Conservation (phyloP, 768 basidiomycete genomes). For the Lactarius tabidus region DNA sequence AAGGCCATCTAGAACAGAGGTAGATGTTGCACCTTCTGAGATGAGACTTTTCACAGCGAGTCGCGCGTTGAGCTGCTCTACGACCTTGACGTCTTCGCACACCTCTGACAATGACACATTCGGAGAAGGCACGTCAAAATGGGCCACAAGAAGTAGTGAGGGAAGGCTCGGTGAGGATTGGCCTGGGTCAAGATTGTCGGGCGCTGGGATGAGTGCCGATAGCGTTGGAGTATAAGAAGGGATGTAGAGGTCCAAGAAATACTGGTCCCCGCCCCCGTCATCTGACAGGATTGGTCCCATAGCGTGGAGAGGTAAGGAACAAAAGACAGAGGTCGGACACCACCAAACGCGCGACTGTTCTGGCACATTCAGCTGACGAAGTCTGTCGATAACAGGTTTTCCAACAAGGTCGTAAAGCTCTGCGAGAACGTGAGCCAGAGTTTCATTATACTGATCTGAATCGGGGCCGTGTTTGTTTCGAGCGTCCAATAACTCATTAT, state of each 20-base stretch:
- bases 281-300: neutral
- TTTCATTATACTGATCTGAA: neutral
- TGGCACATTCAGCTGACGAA: neutral
- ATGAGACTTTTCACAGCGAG: neutral
- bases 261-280: neutral
- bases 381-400: neutral
- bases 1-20: neutral
- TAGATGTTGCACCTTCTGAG: neutral
- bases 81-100: neutral
- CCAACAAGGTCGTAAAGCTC: conserved; percentile 11
- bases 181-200: neutral
- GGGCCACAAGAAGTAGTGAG: neutral
- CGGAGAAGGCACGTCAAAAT: neutral
- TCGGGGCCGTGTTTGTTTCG: neutral
- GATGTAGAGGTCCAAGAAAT: neutral
- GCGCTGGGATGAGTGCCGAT: neutral
- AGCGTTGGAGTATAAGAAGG: neutral
- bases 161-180: neutral
- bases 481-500: neutral
- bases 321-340: neutral
- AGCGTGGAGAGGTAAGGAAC: neutral
- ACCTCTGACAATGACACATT: neutral
- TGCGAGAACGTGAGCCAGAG: neutral
- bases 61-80: neutral
- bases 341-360: neutral